Base-by-base conservation (phyloP, 1,284 basidiomycete genomes). In the Tilletia setariae region DNA sequence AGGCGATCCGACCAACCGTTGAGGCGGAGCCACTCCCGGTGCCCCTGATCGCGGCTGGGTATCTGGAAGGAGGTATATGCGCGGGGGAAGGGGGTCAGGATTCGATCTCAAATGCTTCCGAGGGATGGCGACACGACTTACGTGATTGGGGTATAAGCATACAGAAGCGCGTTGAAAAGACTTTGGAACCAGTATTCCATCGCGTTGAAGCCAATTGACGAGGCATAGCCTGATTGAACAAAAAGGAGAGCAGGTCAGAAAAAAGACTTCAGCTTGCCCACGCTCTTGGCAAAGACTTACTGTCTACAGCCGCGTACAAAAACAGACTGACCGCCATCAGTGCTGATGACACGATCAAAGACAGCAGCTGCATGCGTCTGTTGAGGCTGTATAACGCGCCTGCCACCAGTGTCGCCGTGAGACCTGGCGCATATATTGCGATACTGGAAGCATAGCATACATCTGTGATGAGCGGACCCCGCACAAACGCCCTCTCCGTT, bases 301-400 rank as follows among this genome's bases (percentile, higher is more conserved):
- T 76, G 43, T 74, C 70, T 32, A 83, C 82, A 49, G 79, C 67
- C 1, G 83, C 83, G 74, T 84, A 85, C 70, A 84, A 76, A 65
- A 84, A 84, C 74, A 85, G 80, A 1, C 79, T 76, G 0, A 83
- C 66, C 13, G 83, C 84, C 78, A 84, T 83, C 63, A 84, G 70
- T 0, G 79, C 76, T 1, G 83, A 83, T 35, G 83, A 72, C n/a
- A 84, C 83, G 65, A 84, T 76, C 2, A 79, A 81, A 83, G 83
- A 84, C 42, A 61, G 4, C 84, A 56, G 15, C 80, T 74, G 8
- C 83, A 83, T 1, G 84, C 72, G 68, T 84, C 82, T 65, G 84
- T 80, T 49, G 28, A 61, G 56, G 16, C 56, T 61, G 56, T 61
- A 61, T 16, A 83, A 78, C 2, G 79, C 71, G 42, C 74, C 77